A percentile compares a stretch with the other conserved stretches of the same genome.
phyloP scores from a whole-genome alignment of 2,329 filamentous ascomycete genomes.

The Hypoxylon sp. region DNA sequence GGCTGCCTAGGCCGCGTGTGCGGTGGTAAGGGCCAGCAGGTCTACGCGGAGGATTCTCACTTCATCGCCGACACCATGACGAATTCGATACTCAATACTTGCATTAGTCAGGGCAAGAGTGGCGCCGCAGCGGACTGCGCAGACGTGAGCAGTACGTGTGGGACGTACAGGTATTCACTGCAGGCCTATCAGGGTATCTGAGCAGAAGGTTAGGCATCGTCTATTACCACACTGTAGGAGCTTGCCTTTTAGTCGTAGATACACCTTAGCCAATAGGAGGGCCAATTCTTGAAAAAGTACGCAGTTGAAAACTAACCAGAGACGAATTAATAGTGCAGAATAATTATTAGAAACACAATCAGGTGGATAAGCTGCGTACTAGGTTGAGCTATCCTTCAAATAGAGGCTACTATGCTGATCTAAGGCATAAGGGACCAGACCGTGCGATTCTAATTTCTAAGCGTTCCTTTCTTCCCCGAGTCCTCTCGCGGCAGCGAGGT shows the following conservation, averaged over 20 bases:
- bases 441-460: neutral
- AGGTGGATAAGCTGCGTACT: neutral
- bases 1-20: constrained; percentile 34
- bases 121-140: constrained; percentile 33
- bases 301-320: neutral
- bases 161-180: constrained; percentile 30
- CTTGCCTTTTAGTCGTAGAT: neutral
- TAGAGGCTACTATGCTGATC: neutral
- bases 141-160: constrained; percentile 32
- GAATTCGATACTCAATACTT: constrained; percentile 27
- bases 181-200: constrained; percentile 26
- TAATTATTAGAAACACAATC: neutral
- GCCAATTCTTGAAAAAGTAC: neutral
- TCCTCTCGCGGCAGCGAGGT: neutral
- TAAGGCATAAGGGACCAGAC: neutral
- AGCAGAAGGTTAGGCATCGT: neutral
- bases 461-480: neutral
- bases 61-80: constrained; percentile 68
- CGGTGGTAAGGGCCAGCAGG: constrained; percentile 62
- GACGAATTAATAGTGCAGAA: neutral
- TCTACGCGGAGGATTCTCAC: constrained; percentile 80
- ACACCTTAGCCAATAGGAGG: neutral
- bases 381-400: neutral
- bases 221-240: neutral
- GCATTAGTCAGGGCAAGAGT: constrained; percentile 28